Percentiles rank a stretch among this genome's conserved stretches.
Conservation (phyloP, 1,139 yeast species). For the Hyphopichia pseudoburtonii region DNA sequence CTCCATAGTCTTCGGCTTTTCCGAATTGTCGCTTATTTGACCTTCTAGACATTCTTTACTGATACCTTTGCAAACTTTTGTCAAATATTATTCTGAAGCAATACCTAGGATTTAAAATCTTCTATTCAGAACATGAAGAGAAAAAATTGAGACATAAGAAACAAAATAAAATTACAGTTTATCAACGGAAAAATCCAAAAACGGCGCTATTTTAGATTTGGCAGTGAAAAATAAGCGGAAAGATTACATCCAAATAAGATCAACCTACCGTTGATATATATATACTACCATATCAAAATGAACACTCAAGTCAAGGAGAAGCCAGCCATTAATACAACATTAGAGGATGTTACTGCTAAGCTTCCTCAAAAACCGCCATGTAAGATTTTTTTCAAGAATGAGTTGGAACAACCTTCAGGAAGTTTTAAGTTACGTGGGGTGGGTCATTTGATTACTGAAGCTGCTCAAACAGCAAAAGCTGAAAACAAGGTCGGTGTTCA, state of each 20-base stretch:
- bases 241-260: too few relatives aligned
- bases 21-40: constrained; percentile 1
- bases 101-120: too few relatives aligned
- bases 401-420: constrained; percentile 69
- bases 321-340: constrained; percentile 44
- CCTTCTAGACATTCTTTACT: constrained; percentile 1
- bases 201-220: too few relatives aligned
- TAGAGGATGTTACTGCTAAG: constrained; percentile 35
- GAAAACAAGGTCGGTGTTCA: constrained; percentile 31
- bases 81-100: too few relatives aligned
- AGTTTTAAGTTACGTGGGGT: constrained; percentile 72
- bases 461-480: constrained; percentile 21
- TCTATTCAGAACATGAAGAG: too few relatives aligned
- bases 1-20: neutral
- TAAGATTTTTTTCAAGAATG: constrained; percentile 58
- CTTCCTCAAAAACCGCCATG: constrained; percentile 39
- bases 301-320: constrained; percentile 1
- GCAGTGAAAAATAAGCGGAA: too few relatives aligned
- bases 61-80: too few relatives aligned
- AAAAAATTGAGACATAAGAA: too few relatives aligned
- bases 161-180: too few relatives aligned
- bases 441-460: constrained; percentile 43
- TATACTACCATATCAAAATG: too few relatives aligned
- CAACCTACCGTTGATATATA: too few relatives aligned
- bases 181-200: too few relatives aligned